Conservation (phyloP, 805 yeast genomes). For the Lipomyces sp. region DNA sequence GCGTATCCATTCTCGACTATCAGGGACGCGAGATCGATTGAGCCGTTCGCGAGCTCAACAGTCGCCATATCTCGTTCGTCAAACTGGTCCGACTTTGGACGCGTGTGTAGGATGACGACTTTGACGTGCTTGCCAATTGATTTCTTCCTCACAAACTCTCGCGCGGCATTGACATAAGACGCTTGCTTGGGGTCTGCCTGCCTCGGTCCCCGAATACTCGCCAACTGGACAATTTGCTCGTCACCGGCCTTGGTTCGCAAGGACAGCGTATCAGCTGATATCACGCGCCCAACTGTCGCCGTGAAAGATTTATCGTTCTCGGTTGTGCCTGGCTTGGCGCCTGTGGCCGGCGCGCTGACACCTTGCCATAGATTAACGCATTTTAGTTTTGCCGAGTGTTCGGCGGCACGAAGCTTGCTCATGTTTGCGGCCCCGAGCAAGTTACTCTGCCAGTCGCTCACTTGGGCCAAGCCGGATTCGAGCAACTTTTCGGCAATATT, state of each 20-base stretch:
- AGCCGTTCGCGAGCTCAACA: slow-evolving; percentile 49
- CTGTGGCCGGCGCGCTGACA: slow-evolving; percentile 40
- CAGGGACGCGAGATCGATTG: slow-evolving; percentile 62
- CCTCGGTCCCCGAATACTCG: slow-evolving; percentile 78
- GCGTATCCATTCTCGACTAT: slow-evolving; percentile 73
- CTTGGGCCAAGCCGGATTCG: slow-evolving; percentile 71
- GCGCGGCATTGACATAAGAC: slow-evolving; percentile 66
- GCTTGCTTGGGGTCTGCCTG: slow-evolving; percentile 61
- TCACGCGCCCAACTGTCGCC: slow-evolving; percentile 63
- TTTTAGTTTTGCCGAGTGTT: slow-evolving; percentile 60
- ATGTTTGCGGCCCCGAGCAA: slow-evolving; percentile 68
- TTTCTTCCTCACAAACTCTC: slow-evolving; percentile 71
- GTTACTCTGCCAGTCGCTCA: slow-evolving; percentile 79
- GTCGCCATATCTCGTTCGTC: slow-evolving; percentile 73
- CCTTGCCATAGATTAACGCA: slow-evolving; percentile 64
- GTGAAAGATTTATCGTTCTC: slow-evolving; percentile 56
- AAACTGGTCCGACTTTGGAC: slow-evolving; percentile 63
- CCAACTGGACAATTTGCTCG: slow-evolving; percentile 71
- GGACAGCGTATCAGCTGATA: slow-evolving; percentile 70
- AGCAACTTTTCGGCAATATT: slow-evolving; percentile 71
- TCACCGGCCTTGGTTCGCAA: slow-evolving; percentile 49
- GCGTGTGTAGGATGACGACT: slow-evolving; percentile 64
- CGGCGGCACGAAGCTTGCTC: slow-evolving; percentile 66
- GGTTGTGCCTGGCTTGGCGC: slow-evolving; percentile 37
- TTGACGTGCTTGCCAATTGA: slow-evolving; percentile 73